phyloP scores from a whole-genome alignment of 306 rosid species.

The Carpinus fangiana region DNA sequence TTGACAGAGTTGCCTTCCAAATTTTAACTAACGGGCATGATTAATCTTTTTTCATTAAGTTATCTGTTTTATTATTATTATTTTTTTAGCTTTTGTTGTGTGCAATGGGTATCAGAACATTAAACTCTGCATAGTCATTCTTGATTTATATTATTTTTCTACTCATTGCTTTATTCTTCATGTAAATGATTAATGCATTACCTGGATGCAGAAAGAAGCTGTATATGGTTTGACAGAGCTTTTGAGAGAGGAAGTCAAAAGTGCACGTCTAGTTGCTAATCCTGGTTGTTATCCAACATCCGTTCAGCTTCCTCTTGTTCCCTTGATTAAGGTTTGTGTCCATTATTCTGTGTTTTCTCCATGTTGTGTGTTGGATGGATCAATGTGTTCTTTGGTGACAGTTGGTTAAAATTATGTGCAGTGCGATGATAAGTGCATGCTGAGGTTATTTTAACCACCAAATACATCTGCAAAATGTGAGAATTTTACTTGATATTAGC shows the following conservation, averaged over 20 bases:
- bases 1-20: background rate
- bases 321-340: slow-evolving; percentile 71
- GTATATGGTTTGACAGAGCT: slow-evolving; percentile 92
- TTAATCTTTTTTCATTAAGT: slow-evolving; percentile 4
- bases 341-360: slow-evolving; percentile 13
- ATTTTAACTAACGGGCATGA: background rate
- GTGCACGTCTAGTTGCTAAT: slow-evolving; percentile 87
- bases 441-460: background rate
- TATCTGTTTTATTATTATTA: background rate
- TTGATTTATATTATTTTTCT: background rate
- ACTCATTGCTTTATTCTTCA: background rate
- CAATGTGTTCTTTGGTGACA: background rate
- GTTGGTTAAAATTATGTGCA: background rate
- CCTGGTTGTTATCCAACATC: slow-evolving; percentile 99
- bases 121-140: background rate
- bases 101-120: background rate
- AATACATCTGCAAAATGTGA: background rate
- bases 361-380: background rate
- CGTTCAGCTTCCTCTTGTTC: slow-evolving; percentile 90
- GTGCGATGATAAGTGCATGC: background rate
- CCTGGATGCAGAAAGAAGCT: slow-evolving; percentile 77
- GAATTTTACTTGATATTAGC: slow-evolving; percentile 9
- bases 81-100: background rate
- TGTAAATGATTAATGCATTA: slow-evolving; percentile 28
- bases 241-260: slow-evolving; percentile 64